Evolutionary conservation across 1,139 yeast species (phyloP), one percentile per base, ranked within the genome.

Genomic region (Hansenula anomala): DNA sequence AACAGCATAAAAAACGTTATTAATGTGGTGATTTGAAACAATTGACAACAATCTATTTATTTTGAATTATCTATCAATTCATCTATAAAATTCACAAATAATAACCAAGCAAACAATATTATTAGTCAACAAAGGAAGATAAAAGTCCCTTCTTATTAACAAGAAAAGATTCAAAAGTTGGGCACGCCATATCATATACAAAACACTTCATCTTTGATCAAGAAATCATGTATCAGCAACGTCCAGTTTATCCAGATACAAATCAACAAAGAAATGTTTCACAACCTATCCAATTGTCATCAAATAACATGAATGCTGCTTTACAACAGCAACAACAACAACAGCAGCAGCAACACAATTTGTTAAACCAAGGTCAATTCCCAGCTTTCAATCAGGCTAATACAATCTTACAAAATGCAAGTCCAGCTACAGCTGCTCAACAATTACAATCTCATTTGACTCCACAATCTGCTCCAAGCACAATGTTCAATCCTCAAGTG

Each of bases 381-480:
- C 47, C 54, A 22, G 34, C 43, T 2, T 50, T 42, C 20, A 41
- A 30, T 25, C 38, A 16, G 36, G 33, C 25, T n/a, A 37, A 33
- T 18, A 11, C 30, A 27, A n/a, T 17, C 16, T 38, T 12, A 23
- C 36, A 22, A 19, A 28, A 15, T n/a, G 31, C 29, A n/a, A 32
- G 34, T 24, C 34, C 34, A 16, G 28, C 27, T 4, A 24, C 12
- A 16, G 12, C 28, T 9, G 10, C 12, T 14, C 17, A 15, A n/a
- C 45, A 39, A 28, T 11, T 37, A 23, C 33, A 33, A 13, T 18
- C 34, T 10, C 41, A 33, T 13, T 7, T 32, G 8, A 16, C 34
- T 9, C 58, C 22, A 54, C 58, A 28, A 54, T 57, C 35, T 54
- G 36, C 36, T 45, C 52, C 28, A 52, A 38, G 24, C 47, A 46